A percentile compares a stretch with the other conserved stretches of the same genome.
Conservation (phyloP, 768 basidiomycete species). For the Termitomyces sp. region DNA sequence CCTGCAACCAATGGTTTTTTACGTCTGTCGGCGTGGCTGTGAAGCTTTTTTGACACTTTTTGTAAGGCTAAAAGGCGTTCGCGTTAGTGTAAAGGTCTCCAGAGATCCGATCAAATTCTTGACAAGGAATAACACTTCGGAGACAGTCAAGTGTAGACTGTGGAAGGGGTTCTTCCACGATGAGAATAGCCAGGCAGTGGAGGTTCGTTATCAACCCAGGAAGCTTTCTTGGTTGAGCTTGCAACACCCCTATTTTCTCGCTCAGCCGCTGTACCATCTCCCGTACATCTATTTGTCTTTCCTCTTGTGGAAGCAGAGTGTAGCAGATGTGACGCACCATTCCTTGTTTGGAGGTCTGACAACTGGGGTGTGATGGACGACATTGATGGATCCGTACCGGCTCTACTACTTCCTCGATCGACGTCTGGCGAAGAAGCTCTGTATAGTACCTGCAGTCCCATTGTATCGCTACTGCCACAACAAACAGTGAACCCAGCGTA, state of each 20-base stretch:
- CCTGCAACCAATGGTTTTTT: too few species aligned
- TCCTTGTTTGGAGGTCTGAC: background rate
- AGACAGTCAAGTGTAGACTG: background rate
- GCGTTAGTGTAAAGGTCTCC: too few species aligned
- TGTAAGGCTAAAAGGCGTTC: too few species aligned
- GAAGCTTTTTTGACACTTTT: too few species aligned
- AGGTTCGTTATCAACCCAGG: background rate
- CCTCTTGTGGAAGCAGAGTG: background rate
- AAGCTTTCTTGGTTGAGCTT: background rate
- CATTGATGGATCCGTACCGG: background rate
- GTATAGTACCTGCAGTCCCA: background rate
- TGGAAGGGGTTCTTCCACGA: background rate
- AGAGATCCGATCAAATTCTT: background rate
- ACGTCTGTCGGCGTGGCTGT: too few species aligned
- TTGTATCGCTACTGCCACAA: too few species aligned
- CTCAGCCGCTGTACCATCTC: constrained; percentile 1
- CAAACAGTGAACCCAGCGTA: too few species aligned
- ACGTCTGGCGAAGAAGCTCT: background rate
- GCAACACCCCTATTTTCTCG: background rate
- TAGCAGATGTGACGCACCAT: background rate
- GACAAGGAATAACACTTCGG: background rate
- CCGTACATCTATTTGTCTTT: background rate
- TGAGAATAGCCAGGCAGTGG: background rate
- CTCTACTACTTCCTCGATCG: background rate
- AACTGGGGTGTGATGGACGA: background rate